Evolutionary conservation across 1,139 yeast species (phyloP), one percentile per base, ranked within the genome.

Genomic region (Hyphopichia wangnamkhiaoensis): DNA sequence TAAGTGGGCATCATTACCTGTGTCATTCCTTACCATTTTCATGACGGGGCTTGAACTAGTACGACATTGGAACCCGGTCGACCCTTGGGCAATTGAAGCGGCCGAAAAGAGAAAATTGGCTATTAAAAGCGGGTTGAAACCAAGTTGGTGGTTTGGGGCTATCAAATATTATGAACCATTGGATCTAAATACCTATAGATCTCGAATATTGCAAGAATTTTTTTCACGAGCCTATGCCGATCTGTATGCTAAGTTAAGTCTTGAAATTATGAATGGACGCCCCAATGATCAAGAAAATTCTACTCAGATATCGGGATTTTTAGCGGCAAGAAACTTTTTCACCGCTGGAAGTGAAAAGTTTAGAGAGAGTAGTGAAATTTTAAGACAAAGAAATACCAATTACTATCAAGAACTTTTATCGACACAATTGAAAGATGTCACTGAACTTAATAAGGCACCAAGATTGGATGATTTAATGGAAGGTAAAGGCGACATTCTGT

Each of bases 41-140:
- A 63, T 65, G 19, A 52, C 72, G 18, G 79, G 78, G 7, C 54
- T 81, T 23, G 88, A 81, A 48, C 47, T 69, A 5, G 63, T 76
- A 23, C 59, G 87, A 38, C 50, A 80, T 36, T 48, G 63, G 4
- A 49, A 79, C 6, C 75, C 82, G 2, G 74, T 75, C 52, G 87
- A 82, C 50, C 87, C 87, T 2, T 81, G 86, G 85, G 66, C 56
- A 35, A 84, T 79, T 34, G 86, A 81, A 51, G 82, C 84, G 2
- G 63, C 56, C 38, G 55, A 59, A 31, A 77, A 77, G 38, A 67
- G 83, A 35, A 65, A 66, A 4, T 54, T 69, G 32, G 79, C 81
- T 2, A 44, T 54, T 13, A 60, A 63, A 32, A 59, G 60, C 35
- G 80, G 80, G 3, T 63, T 54, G 53, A 64, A 50, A 45, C 79